Percentiles rank a stretch among this genome's conserved stretches.
Conservation (phyloP, 2,329 filamentous ascomycete species). For the Aspergillus puulaauensis region DNA sequence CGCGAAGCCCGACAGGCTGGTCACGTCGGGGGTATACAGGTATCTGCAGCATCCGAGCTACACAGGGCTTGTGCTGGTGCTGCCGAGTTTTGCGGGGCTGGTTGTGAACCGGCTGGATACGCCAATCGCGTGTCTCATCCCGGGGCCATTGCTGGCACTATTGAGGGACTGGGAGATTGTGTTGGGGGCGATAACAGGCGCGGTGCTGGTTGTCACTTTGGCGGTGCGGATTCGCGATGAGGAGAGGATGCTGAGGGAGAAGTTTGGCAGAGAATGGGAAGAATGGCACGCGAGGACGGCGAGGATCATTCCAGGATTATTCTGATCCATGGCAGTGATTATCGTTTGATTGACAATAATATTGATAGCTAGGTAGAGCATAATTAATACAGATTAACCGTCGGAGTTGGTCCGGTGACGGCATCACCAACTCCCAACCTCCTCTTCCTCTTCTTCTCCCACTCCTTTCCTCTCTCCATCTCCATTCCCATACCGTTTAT, state of each 20-base stretch:
- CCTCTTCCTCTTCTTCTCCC: not conserved
- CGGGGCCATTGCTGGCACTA: conserved; percentile 1
- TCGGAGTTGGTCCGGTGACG: conserved; percentile 15
- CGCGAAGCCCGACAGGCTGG: conserved; percentile 45
- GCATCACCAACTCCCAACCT: conserved; percentile 3
- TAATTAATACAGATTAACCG: too few species aligned
- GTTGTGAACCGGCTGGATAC: conserved; percentile 40
- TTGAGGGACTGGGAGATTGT: conserved; percentile 16
- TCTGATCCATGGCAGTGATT: not conserved
- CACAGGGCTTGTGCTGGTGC: conserved; percentile 42
- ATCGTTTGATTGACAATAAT: not conserved
- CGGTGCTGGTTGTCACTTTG: conserved; percentile 17
- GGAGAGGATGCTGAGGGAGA: conserved; percentile 50
- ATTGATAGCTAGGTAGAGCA: not conserved
- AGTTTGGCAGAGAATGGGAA: conserved; percentile 52
- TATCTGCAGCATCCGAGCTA: conserved; percentile 57
- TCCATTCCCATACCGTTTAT: not conserved
- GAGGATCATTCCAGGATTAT: conserved; percentile 49
- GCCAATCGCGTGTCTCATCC: conserved; percentile 37
- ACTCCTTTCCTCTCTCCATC: not conserved
- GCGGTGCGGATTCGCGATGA: conserved; percentile 48
- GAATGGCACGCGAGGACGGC: conserved; percentile 49
- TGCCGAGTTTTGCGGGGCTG: conserved; percentile 20
- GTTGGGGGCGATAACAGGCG: not conserved
- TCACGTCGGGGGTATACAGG: conserved; percentile 50